Evolutionary conservation across 169 alveolate genomes (phyloP), one percentile per base, ranked within the genome.

Genomic region (Amoebophrya sp.): DNA sequence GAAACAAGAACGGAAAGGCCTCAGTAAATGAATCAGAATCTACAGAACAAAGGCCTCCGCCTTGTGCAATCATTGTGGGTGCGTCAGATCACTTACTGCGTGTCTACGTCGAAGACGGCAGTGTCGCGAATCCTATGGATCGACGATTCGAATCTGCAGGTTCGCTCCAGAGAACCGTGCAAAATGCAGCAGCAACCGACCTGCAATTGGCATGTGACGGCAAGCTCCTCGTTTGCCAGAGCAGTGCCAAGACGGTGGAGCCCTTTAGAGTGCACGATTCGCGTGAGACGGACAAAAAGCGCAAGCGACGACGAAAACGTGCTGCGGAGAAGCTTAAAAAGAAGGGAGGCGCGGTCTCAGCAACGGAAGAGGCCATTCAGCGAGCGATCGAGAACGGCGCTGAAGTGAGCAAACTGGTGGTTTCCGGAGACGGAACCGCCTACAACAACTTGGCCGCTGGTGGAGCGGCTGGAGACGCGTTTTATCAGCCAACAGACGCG

Each of bases 221-320:
- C 12, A 29, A 18, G 26, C 36, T 65, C 3, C 83, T 65, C 33
- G 83, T 65, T 1, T 65, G 83, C 83, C 83, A 65, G 26, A 65
- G 83, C 83, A 65, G n/a, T 36, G 83, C 39, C 33, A 65, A 65
- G n/a, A 65, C 83, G 38, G 33, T 65, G 83, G 83, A 65, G 83
- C 39, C 83, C 36, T 65, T 65, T 18, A 29, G 83, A 29, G 2
- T 65, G 36, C 83, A 65, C 33, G 83, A 65, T 36, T 29, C 2
- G 33, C 2, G 26, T 1, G 83, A 65, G 83, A 12, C 2, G 38
- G 83, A 65, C 12, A 65, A 65, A 36, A 29, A 36, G 2, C 83
- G 83, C 39, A 65, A 65, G 33, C 83, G 83, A 10, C 83, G 83
- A 36, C 18, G 33, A 18, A 65, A 65, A 36, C 83, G 83, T 36